Evolutionary conservation across 192 early-diverging fungal genomes (phyloP).

Genomic region (Physocladia obscura): DNA sequence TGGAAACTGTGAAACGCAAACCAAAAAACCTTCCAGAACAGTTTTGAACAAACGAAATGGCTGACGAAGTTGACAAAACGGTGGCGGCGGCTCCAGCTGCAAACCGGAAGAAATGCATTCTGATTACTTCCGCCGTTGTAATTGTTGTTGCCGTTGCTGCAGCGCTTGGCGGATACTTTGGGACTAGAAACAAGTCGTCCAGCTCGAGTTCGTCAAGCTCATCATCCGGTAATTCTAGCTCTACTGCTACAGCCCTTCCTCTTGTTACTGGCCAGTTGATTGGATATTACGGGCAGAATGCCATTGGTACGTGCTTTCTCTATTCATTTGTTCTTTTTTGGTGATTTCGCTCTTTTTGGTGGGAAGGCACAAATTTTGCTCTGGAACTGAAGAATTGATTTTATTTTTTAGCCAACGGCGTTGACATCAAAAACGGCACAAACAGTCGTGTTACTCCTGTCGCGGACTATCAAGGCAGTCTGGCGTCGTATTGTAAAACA

Average conservation of each 20-base stretch:
- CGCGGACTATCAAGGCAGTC: not conserved
- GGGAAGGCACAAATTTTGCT: not conserved
- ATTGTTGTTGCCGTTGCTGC: not conserved
- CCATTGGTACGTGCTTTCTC: not conserved
- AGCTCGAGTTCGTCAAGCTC: not conserved
- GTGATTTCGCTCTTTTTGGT: not conserved
- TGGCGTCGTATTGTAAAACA: conserved; percentile 18
- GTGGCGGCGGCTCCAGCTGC: no score
- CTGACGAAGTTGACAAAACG: no score
- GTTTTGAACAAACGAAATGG: no score
- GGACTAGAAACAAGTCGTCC: not conserved
- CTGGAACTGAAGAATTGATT: not conserved
- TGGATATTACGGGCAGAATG: conserved; percentile 13
- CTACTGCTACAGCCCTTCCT: not conserved
- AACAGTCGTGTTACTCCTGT: not conserved
- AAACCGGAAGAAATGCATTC: no score
- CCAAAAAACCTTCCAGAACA: no score
- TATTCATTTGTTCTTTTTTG: not conserved
- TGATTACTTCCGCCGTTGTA: not conserved
- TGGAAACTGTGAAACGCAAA: no score
- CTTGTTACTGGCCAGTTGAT: not conserved
- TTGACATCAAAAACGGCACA: not conserved
- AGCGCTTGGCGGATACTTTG: conserved; percentile 5
- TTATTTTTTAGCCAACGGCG: conserved; percentile 9
- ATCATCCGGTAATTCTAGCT: not conserved